Conservation (phyloP, 2,329 filamentous ascomycete genomes). For the Ceratocystis albifundus region DNA sequence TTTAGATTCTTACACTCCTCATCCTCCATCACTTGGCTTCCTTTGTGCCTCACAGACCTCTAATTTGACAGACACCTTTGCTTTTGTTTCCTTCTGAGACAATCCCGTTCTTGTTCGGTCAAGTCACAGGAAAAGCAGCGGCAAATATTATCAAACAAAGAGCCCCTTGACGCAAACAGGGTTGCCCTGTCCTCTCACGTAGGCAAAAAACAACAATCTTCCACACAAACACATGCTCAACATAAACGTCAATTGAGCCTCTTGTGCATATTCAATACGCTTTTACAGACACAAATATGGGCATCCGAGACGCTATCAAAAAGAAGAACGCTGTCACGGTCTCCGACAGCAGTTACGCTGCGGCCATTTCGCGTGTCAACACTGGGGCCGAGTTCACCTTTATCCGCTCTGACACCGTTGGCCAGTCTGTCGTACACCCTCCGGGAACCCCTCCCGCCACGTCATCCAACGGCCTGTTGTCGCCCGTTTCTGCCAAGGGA, state of each 20-base stretch:
- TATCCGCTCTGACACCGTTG: constrained; percentile 70
- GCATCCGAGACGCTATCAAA: constrained; percentile 42
- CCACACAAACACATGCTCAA: background rate
- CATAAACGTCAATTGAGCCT: background rate
- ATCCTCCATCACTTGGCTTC: background rate
- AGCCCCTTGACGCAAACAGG: background rate
- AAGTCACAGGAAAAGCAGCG: background rate
- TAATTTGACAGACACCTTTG: background rate
- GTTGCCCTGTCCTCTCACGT: background rate
- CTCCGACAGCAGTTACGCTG: constrained; percentile 29
- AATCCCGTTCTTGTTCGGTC: background rate
- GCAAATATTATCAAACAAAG: background rate
- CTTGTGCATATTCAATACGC: background rate
- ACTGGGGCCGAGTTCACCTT: constrained; percentile 62
- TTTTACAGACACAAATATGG: constrained; percentile 32
- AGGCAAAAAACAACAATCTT: background rate
- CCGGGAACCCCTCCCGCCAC: constrained; percentile 34
- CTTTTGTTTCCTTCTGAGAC: background rate
- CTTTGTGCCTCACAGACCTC: background rate
- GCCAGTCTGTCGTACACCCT: constrained; percentile 66
- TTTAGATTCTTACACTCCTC: background rate
- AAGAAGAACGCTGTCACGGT: constrained; percentile 41
- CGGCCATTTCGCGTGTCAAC: constrained; percentile 31
- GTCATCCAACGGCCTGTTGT: constrained; percentile 17
- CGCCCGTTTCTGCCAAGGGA: constrained; percentile 15